Percentiles rank a stretch among this genome's conserved stretches.
Evolutionary conservation across 2,329 filamentous ascomycete genomes (phyloP).

Genomic region (Xylaria hypoxylon): DNA sequence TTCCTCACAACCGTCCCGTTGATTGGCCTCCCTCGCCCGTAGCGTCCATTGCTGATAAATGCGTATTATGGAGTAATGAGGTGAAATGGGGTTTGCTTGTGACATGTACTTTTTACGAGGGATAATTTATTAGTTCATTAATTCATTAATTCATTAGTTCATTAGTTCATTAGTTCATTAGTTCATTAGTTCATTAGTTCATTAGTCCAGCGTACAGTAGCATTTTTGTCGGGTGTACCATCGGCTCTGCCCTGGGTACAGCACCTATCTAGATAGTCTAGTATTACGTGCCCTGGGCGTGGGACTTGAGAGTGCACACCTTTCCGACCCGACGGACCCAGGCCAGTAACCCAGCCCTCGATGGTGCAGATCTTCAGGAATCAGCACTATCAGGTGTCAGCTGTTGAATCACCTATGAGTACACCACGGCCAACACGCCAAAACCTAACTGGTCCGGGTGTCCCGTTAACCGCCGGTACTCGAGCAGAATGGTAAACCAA

Average conservation of each 20-base stretch:
- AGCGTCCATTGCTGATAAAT: not conserved
- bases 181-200: not conserved
- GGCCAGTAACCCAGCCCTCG: constrained; percentile 2
- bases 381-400: constrained; percentile 20
- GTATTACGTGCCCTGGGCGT: constrained; percentile 24
- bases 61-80: not conserved
- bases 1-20: not conserved
- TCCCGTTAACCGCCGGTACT: constrained; percentile 22
- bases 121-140: not conserved
- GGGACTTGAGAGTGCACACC: constrained; percentile 2
- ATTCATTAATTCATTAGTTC: too few species aligned
- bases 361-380: constrained; percentile 24
- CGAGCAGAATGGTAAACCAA: constrained; percentile 18
- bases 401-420: constrained; percentile 20
- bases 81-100: constrained; percentile 14
- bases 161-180: too few species aligned
- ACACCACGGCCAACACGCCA: constrained; percentile 2
- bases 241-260: not conserved
- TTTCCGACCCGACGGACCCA: constrained; percentile 30
- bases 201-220: not conserved
- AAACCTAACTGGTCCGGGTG: constrained; percentile 22
- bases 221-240: not conserved
- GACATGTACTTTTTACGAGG: constrained; percentile 18
- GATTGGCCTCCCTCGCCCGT: constrained; percentile 17
- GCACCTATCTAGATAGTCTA: not conserved